Evolutionary conservation across 1,284 basidiomycete genomes (phyloP).

Genomic region (Singerocomus inundabilis): DNA sequence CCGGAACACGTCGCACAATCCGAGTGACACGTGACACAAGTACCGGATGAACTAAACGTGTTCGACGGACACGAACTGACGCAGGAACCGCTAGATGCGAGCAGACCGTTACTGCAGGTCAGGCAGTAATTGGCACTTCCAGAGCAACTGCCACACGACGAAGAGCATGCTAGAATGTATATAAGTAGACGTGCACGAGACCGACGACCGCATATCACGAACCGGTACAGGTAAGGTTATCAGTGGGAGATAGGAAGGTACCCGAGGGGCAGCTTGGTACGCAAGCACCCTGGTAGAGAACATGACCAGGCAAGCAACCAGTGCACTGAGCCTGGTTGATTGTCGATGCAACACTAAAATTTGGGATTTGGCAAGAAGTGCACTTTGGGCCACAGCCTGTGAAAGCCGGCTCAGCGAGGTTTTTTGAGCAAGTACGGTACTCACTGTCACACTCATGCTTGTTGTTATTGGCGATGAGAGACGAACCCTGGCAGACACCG

Average conservation of each 20-base stretch:
- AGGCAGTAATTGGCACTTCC: constrained; percentile 69
- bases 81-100: constrained; percentile 70
- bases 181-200: constrained; percentile 21
- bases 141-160: constrained; percentile 68
- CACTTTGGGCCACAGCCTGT: constrained; percentile 77
- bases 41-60: constrained; percentile 60
- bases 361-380: constrained; percentile 69
- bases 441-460: constrained; percentile 78
- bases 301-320: constrained; percentile 71
- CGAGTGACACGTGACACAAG: constrained; percentile 73
- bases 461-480: constrained; percentile 74
- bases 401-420: background rate
- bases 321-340: constrained; percentile 68
- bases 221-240: constrained; percentile 70
- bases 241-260: constrained; percentile 66
- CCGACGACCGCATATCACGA: constrained; percentile 24
- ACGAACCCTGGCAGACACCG: constrained; percentile 70
- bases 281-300: constrained; percentile 68
- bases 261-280: constrained; percentile 66
- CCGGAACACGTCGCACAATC: constrained; percentile 79
- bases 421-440: constrained; percentile 31
- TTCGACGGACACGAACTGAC: constrained; percentile 69
- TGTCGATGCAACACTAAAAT: constrained; percentile 66
- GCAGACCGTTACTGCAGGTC: constrained; percentile 60
- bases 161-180: constrained; percentile 58